Evolutionary conservation across 2,329 filamentous ascomycete species (phyloP), one percentile per base, ranked within the genome.

Genomic region (Lasiodiplodia citricola): DNA sequence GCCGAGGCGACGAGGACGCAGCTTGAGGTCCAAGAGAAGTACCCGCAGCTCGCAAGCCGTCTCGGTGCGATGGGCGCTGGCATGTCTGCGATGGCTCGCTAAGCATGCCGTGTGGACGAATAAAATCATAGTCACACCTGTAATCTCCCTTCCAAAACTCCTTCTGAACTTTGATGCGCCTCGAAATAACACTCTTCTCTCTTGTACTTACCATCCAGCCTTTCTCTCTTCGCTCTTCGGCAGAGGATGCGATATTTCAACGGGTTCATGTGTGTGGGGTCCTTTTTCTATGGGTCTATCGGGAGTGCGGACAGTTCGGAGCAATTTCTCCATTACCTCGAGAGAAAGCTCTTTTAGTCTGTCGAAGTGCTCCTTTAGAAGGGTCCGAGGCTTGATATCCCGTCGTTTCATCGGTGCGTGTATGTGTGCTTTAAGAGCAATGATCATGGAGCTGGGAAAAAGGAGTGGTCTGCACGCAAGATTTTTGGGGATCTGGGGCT

Each of bases 1-100:
- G 96, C 96, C 37, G 96, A 99, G 82, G 96, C 96, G 23, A 98
- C 96, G 50, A 88, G 96, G 76, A 98, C 96, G 71, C 96, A 99
- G 82, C 88, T 99, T 71, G 92, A 97, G 83, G 83, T 86, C 50
- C 84, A 86, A 77, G 82, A 86, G 73, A 85, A 85, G 73, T 86
- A 86, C 74, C 84, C 84, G 18, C 82, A 84, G 72, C 80, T 86
- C 2, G 83, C 83, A 28, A 79, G 77, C 56, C 77, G 81, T 73
- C 74, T 86, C 44, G 80, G 82, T 66, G 80, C 80, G 38, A 84
- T 85, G 82, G 82, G 82, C 3, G 77, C 72, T 14, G 71, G 77
- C 25, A 67, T 67, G 65, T 54, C 52, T 31, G 57, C 58, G 28
- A 64, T 64, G 60, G 18, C 28, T 31, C 60, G 60, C 47, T 64